A percentile compares a stretch with the other conserved stretches of the same genome.
Conservation (phyloP, 176 grass and related monocot species). For the Oryza rufipogon region DNA sequence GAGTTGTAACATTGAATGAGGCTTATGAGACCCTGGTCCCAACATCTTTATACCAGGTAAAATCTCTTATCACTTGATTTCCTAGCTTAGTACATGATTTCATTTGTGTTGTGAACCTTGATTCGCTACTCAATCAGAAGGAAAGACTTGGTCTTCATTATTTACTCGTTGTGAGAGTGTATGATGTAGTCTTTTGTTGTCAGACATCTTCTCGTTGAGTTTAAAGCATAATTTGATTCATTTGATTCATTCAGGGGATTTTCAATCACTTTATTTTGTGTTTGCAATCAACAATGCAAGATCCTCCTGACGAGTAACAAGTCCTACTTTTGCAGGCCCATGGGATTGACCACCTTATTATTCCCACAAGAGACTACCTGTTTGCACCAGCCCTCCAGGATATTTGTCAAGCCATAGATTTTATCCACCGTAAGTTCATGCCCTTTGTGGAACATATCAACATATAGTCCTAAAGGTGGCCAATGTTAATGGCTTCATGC, state of each 20-base stretch:
- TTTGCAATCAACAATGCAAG: neutral
- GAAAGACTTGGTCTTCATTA: neutral
- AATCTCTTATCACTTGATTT: constrained; percentile 9
- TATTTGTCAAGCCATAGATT: constrained; percentile 85
- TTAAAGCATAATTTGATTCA: neutral
- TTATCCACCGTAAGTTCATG: constrained; percentile 81
- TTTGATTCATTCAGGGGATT: neutral
- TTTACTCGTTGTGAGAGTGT: neutral
- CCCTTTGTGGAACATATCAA: neutral
- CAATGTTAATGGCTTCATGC: neutral
- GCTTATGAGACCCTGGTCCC: constrained; percentile 92
- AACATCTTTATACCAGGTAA: constrained; percentile 82
- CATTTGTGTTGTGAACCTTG: neutral
- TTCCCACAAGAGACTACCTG: constrained; percentile 94
- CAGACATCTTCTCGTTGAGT: neutral
- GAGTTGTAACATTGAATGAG: constrained; percentile 91
- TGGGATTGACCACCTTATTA: constrained; percentile 88
- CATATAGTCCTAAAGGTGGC: neutral
- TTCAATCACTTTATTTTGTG: neutral
- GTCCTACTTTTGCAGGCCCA: constrained; percentile 52
- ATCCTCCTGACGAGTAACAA: neutral
- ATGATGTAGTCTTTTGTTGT: neutral
- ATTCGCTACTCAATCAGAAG: neutral
- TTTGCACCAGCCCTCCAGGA: constrained; percentile 81
- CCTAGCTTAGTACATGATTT: constrained; percentile 2